phyloP scores from a whole-genome alignment of 2,329 filamentous ascomycete genomes.

The Seiridium cupressi region DNA sequence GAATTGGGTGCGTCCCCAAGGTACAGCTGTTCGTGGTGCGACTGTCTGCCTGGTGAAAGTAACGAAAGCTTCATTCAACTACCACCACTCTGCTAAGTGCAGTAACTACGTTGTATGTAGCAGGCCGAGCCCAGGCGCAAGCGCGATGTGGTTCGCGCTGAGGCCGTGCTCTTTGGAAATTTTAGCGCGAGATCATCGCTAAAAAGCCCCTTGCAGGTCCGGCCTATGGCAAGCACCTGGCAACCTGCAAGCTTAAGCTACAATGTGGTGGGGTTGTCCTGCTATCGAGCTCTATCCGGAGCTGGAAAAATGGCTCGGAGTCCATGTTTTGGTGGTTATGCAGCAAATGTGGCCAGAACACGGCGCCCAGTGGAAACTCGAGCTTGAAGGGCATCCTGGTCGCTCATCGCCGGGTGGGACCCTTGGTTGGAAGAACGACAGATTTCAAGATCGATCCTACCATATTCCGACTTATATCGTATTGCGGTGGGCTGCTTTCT shows the following conservation, averaged over 20 bases:
- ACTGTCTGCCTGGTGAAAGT: no score
- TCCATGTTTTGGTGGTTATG: no score
- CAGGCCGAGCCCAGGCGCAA: not conserved
- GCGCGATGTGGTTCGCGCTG: not conserved
- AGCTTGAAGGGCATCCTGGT: no score
- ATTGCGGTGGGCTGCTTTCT: not conserved
- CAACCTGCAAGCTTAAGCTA: not conserved
- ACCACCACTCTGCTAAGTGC: no score
- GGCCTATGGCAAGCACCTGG: not conserved
- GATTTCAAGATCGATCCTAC: not conserved
- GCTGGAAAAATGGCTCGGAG: slow-evolving; percentile 1
- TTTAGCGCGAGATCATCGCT: not conserved
- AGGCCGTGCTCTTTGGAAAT: not conserved
- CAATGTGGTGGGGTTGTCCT: not conserved
- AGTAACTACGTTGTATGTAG: no score
- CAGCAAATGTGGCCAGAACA: not conserved
- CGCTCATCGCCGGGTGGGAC: no score
- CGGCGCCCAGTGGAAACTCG: no score
- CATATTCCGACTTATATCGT: no score
- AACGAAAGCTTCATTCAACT: no score
- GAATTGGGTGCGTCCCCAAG: no score
- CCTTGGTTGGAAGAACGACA: not conserved
- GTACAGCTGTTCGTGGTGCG: no score
- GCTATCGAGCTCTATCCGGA: not conserved
- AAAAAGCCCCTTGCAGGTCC: no score